Evolutionary conservation across 345 rosid species (phyloP), one percentile per base, ranked within the genome.

Genomic region (Populus pruinosa): DNA sequence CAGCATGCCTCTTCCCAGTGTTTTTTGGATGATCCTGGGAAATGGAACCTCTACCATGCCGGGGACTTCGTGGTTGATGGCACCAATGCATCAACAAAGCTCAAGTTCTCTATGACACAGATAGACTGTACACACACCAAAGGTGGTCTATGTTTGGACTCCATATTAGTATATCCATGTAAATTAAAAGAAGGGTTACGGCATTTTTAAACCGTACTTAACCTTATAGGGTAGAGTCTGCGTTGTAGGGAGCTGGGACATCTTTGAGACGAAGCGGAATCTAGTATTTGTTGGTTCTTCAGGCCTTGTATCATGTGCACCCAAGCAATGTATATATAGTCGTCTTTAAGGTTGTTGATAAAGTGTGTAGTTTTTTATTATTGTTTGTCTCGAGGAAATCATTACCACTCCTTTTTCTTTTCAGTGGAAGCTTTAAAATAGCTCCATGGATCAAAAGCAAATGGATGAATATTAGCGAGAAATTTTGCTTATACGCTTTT

Each of bases 71-170:
- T 87, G 25, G 95, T 93, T 4, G 79, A 69, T 11, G 74, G 78
- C 65, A 59, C 89, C 2, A 67, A 79, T 35, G 0, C 70, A 29
- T 44, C 68, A 2, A 87, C 84, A 10, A 85, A 80, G 73, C 82
- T 93, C 75, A 91, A 87, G 64, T 92, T 92, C 83, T 92, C 94
- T 0, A 82, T 89, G 87, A 91, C 89, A 55, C 98, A 94, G 75
- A 94, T 94, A 38, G 97, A 94, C 79, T 94, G 98, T 78, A 94
- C 98, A 50, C 98, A 93, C 85, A 88, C 97, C 17, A 94, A 94
- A 86, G 98, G 98, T 18, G 98, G 98, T n/a, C 81, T 94, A 7
- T 89, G 94, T 72, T 72, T 94, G 55, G 98, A 94, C 78, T 80
- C 87, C 69, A 91, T 91, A 69, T 80, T 90, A 67, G 81, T 94